Conservation (phyloP, 805 yeast species). For the Naumovozyma castellii region DNA sequence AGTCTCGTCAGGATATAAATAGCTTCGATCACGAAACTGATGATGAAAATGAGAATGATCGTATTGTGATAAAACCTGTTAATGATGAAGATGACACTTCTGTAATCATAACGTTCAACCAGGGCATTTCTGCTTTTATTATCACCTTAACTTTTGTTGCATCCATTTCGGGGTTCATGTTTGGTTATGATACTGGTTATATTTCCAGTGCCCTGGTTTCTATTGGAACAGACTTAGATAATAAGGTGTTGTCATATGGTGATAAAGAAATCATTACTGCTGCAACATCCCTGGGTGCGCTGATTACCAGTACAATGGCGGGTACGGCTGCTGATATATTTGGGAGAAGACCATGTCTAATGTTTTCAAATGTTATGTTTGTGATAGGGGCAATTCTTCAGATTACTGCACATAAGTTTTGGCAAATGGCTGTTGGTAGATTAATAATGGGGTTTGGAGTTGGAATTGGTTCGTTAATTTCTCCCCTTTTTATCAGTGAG, state of each 20-base stretch:
- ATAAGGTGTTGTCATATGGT: conserved; percentile 53
- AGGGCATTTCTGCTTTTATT: conserved; percentile 53
- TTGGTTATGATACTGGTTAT: conserved; percentile 96
- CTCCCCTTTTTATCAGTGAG: conserved; percentile 90
- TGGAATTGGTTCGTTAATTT: conserved; percentile 85
- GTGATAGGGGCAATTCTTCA: conserved; percentile 80
- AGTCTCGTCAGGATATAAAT: background rate
- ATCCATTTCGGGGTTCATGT: conserved; percentile 90
- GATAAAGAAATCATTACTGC: conserved; percentile 86
- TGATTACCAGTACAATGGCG: conserved; percentile 67
- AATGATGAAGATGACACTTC: conserved; percentile 44
- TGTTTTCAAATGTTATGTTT: conserved; percentile 75
- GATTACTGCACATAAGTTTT: conserved; percentile 66
- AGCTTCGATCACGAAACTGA: background rate
- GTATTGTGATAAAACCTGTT: conserved; percentile 28
- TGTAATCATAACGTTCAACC: conserved; percentile 39
- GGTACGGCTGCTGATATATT: conserved; percentile 73
- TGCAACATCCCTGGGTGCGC: conserved; percentile 90
- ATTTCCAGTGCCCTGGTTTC: conserved; percentile 88
- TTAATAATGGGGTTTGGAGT: conserved; percentile 96
- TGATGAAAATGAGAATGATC: conserved; percentile 12
- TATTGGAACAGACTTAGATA: conserved; percentile 66
- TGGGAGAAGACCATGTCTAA: conserved; percentile 78
- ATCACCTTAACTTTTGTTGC: conserved; percentile 63
- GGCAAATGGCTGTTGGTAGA: conserved; percentile 90